Base-by-base conservation (phyloP, 129 eudicot genomes). In the Flaveria linearis region DNA sequence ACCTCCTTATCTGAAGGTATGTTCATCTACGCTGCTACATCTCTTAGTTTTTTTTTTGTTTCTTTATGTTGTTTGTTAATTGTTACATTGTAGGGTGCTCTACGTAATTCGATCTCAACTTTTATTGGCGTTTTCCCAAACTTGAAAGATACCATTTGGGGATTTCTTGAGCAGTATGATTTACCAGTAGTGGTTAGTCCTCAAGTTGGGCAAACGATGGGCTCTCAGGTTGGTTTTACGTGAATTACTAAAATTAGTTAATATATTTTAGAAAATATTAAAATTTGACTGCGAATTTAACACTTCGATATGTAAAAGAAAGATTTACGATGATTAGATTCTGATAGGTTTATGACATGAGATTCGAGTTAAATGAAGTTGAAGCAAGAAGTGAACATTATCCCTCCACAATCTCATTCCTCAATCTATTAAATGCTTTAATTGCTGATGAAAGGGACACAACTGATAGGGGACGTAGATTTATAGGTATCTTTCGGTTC, bases 301-400 rank as follows among this genome's bases (percentile, higher is more conserved):
- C 60, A 64, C 60, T 75, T 60, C n/a, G 50, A 18, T 42, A 52
- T 20, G 11, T 49, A 28, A 49, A 7, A 13, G 33, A 49, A 25
- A 75, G 22, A 68, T 77, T 26, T 17, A 70, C 72, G 39, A 9
- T 65, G 50, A 43, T 36, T 41, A 72, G 69, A 33, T 36, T 43
- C 43, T 81, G 77, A 60, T 83, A 95, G 97, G 92, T 95, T 66
- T 95, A 95, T 76, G 99, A 95, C 68, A 95, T 91, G 99, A 84
- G 93, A 57, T 95, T 85, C 83, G 99, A 95, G 87, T 79, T 95
- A 63, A 91, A 95, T 71, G 99, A 95, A 77, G 87, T 95, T 72
- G 99, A 95, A 86, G 96, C 99, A 45, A 90, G 99, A 85, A 91
- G 89, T 68, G 99, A 95, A 77, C 89, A 86, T 69, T 95, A 91